These are phyloP conservation scores for Breviolum minutum DNA, from an alignment of 73 alveolate genomes.

Conservation along the genomic window DNA sequence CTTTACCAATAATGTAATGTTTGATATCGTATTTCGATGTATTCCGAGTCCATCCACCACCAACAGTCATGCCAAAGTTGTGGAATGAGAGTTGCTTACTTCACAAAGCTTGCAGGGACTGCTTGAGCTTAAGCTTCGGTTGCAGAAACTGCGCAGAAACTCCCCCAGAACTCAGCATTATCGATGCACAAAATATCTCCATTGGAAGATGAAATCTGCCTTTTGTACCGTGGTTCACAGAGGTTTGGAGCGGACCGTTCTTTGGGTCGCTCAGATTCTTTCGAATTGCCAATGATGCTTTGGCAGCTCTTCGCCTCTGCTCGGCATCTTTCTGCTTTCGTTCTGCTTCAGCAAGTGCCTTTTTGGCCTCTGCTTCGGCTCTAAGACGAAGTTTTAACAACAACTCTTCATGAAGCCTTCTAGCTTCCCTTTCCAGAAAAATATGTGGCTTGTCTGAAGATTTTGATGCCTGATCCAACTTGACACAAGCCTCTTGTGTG, in stretches of 20 bases:
- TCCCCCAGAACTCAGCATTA: background rate
- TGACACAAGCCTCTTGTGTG: background rate
- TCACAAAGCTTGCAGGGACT: too few relatives aligned
- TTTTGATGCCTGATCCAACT: too few relatives aligned
- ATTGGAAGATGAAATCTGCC: background rate
- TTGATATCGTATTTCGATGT: too few relatives aligned
- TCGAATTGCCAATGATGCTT: constrained; percentile 49
- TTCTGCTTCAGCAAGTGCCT: constrained; percentile 37
- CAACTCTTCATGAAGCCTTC: constrained; percentile 7
- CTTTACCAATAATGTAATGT: too few relatives aligned
- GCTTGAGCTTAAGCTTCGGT: too few relatives aligned
- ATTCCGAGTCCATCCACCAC: too few relatives aligned
- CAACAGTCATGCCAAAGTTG: too few relatives aligned
- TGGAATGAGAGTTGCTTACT: too few relatives aligned
- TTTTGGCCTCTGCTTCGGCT: constrained; percentile 35
- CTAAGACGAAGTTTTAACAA: background rate
- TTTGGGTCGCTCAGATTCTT: background rate
- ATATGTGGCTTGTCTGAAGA: background rate
- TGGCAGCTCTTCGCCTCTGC: constrained; percentile 19
- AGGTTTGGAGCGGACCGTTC: background rate
- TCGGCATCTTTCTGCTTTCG: background rate
- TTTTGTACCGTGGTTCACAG: background rate
- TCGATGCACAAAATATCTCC: background rate
- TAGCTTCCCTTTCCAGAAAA: constrained; percentile 35
- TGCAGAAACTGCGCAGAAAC: too few relatives aligned